A percentile compares a stretch with the other conserved stretches of the same genome.
Evolutionary conservation across 371 early-diverging fungal species (phyloP).

Genomic region (Mucor saturninus): DNA sequence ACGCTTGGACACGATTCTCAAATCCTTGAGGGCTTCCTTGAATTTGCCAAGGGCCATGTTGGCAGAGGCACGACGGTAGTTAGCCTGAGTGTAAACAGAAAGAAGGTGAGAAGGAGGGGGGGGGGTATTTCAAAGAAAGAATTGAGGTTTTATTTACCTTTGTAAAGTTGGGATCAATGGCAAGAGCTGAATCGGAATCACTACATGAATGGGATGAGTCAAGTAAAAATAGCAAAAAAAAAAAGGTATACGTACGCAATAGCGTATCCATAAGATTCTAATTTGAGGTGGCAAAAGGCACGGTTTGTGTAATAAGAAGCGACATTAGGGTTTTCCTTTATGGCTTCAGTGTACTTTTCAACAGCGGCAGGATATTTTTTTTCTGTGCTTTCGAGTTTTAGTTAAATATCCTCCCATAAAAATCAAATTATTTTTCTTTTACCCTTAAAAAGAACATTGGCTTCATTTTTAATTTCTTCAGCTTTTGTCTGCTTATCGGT

Average conservation of each 20-base stretch:
- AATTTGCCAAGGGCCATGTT: slow-evolving; percentile 84
- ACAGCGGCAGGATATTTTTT: slow-evolving; percentile 86
- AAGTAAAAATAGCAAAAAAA: background rate
- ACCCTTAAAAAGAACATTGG: slow-evolving; percentile 79
- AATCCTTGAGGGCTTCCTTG: slow-evolving; percentile 86
- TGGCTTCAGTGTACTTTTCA: slow-evolving; percentile 84
- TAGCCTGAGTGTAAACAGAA: slow-evolving; percentile 54
- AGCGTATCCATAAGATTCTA: slow-evolving; percentile 92
- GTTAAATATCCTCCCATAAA: too few species aligned
- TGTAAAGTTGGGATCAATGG: slow-evolving; percentile 80
- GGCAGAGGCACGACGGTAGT: slow-evolving; percentile 90
- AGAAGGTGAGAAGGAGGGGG: background rate
- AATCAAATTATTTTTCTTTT: background rate
- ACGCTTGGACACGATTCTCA: slow-evolving; percentile 71
- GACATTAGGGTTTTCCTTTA: slow-evolving; percentile 79
- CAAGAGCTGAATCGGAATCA: slow-evolving; percentile 88
- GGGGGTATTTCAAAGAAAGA: too few species aligned
- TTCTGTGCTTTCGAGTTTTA: slow-evolving; percentile 10
- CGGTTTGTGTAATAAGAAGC: slow-evolving; percentile 93
- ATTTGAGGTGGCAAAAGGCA: slow-evolving; percentile 86
- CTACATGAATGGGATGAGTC: slow-evolving; percentile 27
- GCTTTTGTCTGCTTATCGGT: slow-evolving; percentile 59
- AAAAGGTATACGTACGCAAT: slow-evolving; percentile 58
- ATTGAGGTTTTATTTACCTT: slow-evolving; percentile 59
- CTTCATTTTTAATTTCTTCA: slow-evolving; percentile 74